These are phyloP conservation scores for Fusarium irregulare DNA, from an alignment of 2,329 filamentous ascomycete species.

Conservation along the genomic window DNA sequence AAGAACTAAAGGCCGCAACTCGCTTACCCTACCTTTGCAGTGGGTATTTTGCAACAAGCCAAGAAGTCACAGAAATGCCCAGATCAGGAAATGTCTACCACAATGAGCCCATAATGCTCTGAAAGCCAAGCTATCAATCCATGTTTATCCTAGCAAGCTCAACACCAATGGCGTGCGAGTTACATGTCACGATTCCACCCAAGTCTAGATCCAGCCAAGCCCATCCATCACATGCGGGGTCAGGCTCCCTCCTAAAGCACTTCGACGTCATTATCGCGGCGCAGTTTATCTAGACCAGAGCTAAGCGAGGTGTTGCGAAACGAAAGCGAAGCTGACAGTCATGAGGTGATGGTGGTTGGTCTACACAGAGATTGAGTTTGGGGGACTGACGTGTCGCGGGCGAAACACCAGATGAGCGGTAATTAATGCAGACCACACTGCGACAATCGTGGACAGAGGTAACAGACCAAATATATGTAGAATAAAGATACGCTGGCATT, in stretches of 20 bases:
- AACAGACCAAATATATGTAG: neutral
- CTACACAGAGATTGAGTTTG: neutral
- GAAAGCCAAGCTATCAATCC: neutral
- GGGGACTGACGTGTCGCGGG: conserved; percentile 5
- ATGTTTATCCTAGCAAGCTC: neutral
- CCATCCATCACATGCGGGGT: neutral
- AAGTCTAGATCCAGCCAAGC: conserved; percentile 1
- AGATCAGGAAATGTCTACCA: neutral
- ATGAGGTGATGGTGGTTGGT: neutral
- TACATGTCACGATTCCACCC: conserved; percentile 4
- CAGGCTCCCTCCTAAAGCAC: neutral
- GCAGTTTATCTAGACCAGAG: neutral
- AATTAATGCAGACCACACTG: neutral
- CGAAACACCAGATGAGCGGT: neutral
- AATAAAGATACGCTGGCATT: conserved; percentile 27
- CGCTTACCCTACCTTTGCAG: no score
- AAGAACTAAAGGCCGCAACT: no score
- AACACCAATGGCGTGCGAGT: conserved; percentile 6
- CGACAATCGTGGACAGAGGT: neutral
- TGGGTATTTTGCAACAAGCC: no score
- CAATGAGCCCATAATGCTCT: neutral
- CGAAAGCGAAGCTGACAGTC: neutral
- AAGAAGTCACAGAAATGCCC: no score
- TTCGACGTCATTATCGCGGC: conserved; percentile 2
- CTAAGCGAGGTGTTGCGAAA: neutral